A percentile compares a stretch with the other conserved stretches of the same genome.
These are phyloP conservation scores for Ophiocordyceps camponoti-leonardi DNA, from an alignment of 2,329 filamentous ascomycete species.

Conservation along the genomic window DNA sequence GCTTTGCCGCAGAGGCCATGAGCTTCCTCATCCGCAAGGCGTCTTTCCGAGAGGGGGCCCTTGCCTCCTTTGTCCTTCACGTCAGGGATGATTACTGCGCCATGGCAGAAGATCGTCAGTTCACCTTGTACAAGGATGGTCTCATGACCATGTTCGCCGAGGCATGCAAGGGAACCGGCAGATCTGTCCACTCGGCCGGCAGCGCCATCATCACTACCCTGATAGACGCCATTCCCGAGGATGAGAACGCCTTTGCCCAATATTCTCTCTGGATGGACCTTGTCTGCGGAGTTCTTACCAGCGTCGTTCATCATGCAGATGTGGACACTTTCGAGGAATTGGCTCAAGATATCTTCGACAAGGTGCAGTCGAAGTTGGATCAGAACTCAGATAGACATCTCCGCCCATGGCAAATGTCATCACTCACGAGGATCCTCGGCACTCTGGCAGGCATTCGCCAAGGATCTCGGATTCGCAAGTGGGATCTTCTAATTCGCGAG, in stretches of 20 bases:
- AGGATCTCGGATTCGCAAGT: conserved; percentile 56
- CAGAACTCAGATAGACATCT: conserved; percentile 8
- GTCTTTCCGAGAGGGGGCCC: conserved; percentile 56
- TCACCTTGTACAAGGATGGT: conserved; percentile 63
- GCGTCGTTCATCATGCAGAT: conserved; percentile 67
- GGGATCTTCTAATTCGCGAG: conserved; percentile 45
- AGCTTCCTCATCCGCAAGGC: conserved; percentile 89
- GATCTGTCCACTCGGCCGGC: conserved; percentile 42
- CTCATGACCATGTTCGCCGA: conserved; percentile 87
- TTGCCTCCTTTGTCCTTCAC: conserved; percentile 55
- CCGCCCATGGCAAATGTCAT: conserved; percentile 20
- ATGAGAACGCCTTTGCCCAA: conserved; percentile 29
- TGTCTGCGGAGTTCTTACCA: conserved; percentile 60
- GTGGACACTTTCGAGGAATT: conserved; percentile 56
- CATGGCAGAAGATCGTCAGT: conserved; percentile 35
- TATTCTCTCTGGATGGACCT: conserved; percentile 43
- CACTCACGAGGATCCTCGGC: conserved; percentile 45
- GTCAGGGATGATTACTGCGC: conserved; percentile 50
- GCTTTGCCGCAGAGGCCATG: conserved; percentile 87
- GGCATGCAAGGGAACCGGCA: conserved; percentile 47
- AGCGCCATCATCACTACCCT: conserved; percentile 34
- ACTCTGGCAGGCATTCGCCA: conserved; percentile 64
- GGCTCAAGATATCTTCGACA: conserved; percentile 41
- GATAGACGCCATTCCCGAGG: conserved; percentile 30
- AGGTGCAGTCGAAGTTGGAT: conserved; percentile 19